Base-by-base conservation (phyloP, 2,329 filamentous ascomycete genomes). In the Pseudogymnoascus pannorum region DNA sequence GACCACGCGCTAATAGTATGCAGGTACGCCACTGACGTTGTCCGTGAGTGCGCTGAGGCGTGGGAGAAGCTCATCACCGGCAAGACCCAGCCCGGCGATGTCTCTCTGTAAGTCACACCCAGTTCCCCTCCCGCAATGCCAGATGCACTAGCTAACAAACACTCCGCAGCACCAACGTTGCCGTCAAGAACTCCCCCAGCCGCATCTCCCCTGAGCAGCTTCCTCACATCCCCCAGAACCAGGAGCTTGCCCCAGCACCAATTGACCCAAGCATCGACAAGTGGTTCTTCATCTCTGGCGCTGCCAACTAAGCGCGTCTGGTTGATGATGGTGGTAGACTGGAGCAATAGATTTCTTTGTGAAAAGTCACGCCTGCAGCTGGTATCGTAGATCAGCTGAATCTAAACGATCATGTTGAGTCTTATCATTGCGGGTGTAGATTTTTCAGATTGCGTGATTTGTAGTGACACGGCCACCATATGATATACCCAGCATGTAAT, bases 211-310 rank as follows among this genome's bases (percentile, higher is more conserved):
- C 84, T 66, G 80, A 82, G 72, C 82, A 89, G 77, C 82, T 96
- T 66, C 86, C 87, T 66, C 87, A 85, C 73, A 86, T 99, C 68
- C 91, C 92, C 64, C 73, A 83, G 66, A 81, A 89, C 78, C 84
- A 97, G 85, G 87, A 95, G 72, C 81, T 95, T 63, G 75, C 84
- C 61, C 86, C 94, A 64, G 93, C 88, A 68, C 92, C 93, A 73
- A 96, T 99, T 71, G 94, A 99, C 75, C 84, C 86, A 75, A 95
- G 88, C 78, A 96, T 97, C 74, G 94, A 99, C 86, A 99, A 99
- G 87, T 99, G 94, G 94, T 99, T 99, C 89, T 99, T 97, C 87
- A 99, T 99, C 79, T 96, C 92, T 76, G 94, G 94, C 78, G 94
- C 94, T 74, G 91, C 92, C 70, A 82, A 88, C 71, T 93, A 89